Percentiles rank a stretch among this genome's conserved stretches.
Conservation (phyloP, 345 rosid species). For the Eucalyptus tenuipes region DNA sequence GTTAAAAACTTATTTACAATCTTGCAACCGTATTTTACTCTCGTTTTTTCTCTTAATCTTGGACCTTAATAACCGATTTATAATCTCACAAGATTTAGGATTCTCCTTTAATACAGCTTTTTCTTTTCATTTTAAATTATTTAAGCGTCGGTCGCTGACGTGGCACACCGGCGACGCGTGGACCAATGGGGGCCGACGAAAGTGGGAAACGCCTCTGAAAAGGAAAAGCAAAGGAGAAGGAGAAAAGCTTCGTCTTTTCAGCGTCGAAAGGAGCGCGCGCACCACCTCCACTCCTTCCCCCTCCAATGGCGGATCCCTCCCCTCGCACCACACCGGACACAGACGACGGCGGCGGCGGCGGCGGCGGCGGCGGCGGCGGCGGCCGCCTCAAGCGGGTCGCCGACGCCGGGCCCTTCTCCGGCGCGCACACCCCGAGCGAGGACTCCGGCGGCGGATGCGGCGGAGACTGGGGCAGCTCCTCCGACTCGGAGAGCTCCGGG, state of each 20-base stretch:
- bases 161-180: not conserved
- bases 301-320: not conserved
- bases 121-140: not conserved
- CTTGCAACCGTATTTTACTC: not conserved
- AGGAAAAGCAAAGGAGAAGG: not conserved
- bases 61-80: accelerated
- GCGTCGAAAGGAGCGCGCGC: not conserved
- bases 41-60: not conserved
- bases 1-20: not conserved
- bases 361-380: not conserved
- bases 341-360: not conserved
- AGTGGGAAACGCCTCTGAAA: not conserved
- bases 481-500: not conserved
- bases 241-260: not conserved
- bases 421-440: not conserved
- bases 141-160: not conserved
- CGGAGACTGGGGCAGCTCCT: not conserved
- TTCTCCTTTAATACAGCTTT: not conserved
- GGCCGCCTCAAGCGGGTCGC: not conserved
- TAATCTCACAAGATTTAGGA: not conserved
- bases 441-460: not conserved
- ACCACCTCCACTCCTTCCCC: not conserved
- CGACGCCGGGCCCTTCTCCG: slow-evolving; percentile 8
- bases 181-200: not conserved
- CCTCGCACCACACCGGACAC: not conserved